Evolutionary conservation across 202 grass and related monocot genomes (phyloP), one percentile per base, ranked within the genome.

Genomic region (Panicum virgatum): DNA sequence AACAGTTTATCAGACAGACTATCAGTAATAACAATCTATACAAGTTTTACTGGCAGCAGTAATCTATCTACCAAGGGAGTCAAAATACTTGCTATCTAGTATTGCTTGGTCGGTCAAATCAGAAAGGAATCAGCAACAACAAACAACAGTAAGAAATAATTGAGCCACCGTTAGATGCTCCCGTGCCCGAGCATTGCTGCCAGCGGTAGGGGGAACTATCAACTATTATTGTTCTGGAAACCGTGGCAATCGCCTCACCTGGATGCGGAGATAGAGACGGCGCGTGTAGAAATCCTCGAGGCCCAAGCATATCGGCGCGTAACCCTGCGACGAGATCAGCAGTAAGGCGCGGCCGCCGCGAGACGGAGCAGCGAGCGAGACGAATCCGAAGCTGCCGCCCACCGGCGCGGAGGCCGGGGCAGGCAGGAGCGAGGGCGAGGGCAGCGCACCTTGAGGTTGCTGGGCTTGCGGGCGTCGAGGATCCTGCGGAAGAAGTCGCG

Each of bases 221-320:
- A 63, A 50, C 6, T 12, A 4, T 18, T 45, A 44, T 40, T 30
- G 27, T 8, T 19, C 1, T 22, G 12, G 7, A 74, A 78, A 79
- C 66, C 43, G 18, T 38, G 3, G 7, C 60, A 58, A 36, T 77
- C 37, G 75, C 39, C 64, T 80, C 46, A 98, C 95, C 95, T 94
- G 92, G 85, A 94, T 91, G 75, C 92, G 90, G 71, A 94, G 88
- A 87, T 94, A 97, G 82, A 97, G 90, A 23, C 92, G 90, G 59
- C 92, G 90, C 10, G 91, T 90, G 88, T 97, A 97, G 88, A 97
- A 94, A 91, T 97, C 95, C 89, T 98, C 92, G 30, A 88, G 84
- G 15, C 95, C 92, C 86, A 98, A 60, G 85, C 92, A 98, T 65
- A 94, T 97, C 46, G 92, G 92, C 67, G 95, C 95, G 69, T 94